Conservation (phyloP, 1,139 yeast species). For the Sugiyamaella xylanicola region DNA sequence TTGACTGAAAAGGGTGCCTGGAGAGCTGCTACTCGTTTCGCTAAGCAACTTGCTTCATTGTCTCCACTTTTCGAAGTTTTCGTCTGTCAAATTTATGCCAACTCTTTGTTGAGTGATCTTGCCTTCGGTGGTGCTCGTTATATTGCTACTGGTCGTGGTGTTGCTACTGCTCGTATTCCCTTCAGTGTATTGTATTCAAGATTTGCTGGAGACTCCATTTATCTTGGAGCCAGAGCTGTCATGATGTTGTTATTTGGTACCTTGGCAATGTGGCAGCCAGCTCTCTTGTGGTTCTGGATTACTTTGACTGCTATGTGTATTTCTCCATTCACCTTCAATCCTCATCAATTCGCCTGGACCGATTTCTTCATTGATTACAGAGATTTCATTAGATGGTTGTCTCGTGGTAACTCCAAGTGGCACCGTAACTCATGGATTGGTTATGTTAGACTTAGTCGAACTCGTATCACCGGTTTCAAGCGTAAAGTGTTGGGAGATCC, state of each 20-base stretch:
- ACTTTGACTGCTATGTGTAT: constrained; percentile 86
- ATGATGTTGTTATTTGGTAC: constrained; percentile 90
- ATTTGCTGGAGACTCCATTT: constrained; percentile 96
- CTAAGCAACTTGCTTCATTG: constrained; percentile 83
- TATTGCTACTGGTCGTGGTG: constrained; percentile 99
- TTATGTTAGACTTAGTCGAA: constrained; percentile 90
- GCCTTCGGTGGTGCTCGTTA: constrained; percentile 99
- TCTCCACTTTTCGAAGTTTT: constrained; percentile 98
- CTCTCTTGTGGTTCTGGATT: constrained; percentile 98
- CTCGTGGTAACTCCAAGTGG: constrained; percentile 98
- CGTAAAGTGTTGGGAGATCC: constrained; percentile 81
- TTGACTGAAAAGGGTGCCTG: constrained; percentile 96
- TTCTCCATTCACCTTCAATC: constrained; percentile 95
- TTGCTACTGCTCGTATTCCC: constrained; percentile 98
- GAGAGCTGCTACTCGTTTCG: constrained; percentile 91
- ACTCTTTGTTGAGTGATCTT: constrained; percentile 86
- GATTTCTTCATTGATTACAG: constrained; percentile 98
- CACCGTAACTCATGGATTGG: constrained; percentile 99
- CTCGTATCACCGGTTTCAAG: constrained; percentile 98
- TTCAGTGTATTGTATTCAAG: constrained; percentile 93
- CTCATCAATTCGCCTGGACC: constrained; percentile 99
- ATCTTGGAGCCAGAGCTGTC: constrained; percentile 92
- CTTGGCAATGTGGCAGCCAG: constrained; percentile 95
- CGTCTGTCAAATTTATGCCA: constrained; percentile 96
- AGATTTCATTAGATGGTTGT: constrained; percentile 97